A percentile compares a stretch with the other conserved stretches of the same genome.
These are phyloP conservation scores for Penicillium sp. DNA, from an alignment of 2,329 filamentous ascomycete species.

Conservation along the genomic window DNA sequence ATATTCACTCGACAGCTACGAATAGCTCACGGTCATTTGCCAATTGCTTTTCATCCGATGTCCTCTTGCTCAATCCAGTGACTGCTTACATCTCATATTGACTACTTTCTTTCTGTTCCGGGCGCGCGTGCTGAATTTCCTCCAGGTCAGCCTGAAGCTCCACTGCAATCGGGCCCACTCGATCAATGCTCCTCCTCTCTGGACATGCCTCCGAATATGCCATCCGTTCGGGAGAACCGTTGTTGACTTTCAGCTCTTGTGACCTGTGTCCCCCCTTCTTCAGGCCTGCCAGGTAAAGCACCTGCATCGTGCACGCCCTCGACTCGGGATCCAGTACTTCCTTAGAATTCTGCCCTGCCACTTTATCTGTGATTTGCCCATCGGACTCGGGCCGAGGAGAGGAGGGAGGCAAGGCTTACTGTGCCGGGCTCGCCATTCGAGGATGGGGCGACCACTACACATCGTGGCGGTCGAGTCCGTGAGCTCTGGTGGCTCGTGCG, in stretches of 20 bases:
- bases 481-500: conserved; percentile 4
- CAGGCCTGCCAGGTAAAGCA: conserved; percentile 2
- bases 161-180: conserved; percentile 13
- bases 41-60: not conserved
- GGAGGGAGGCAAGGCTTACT: not conserved
- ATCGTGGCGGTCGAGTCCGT: conserved; percentile 1
- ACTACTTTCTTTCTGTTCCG: not conserved
- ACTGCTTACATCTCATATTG: no score
- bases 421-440: conserved; percentile 15
- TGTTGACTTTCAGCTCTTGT: not conserved
- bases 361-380: not conserved
- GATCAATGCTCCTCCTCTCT: conserved; percentile 1
- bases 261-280: not conserved
- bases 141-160: conserved; percentile 8
- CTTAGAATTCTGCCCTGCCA: not conserved
- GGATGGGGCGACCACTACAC: not conserved
- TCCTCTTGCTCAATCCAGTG: not conserved
- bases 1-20: not conserved
- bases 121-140: not conserved
- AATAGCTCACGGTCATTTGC: not conserved
- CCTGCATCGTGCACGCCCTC: conserved; percentile 9
- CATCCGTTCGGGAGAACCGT: not conserved
- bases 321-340: not conserved
- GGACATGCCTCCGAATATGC: not conserved
- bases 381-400: conserved; percentile 21